Evolutionary conservation across 2,329 filamentous ascomycete species (phyloP), one percentile per base, ranked within the genome.

Genomic region (Raffaelea arxii): DNA sequence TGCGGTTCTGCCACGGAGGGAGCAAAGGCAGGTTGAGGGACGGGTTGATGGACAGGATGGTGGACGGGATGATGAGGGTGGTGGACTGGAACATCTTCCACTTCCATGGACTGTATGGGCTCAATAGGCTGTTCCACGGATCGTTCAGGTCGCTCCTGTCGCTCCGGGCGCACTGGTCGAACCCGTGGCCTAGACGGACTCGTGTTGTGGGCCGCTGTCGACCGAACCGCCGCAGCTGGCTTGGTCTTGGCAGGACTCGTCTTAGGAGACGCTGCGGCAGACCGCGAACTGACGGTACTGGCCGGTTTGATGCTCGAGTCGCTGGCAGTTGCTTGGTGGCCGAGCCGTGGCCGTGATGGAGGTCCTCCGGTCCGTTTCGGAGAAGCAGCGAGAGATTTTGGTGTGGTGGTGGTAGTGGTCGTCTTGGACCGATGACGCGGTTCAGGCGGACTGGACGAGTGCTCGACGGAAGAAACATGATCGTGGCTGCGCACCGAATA

Each of bases 401-500:
- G 68, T 6, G 71, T 74, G 41, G 64, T 62, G 2, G 58, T 39
- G 4, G 71, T 74, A 40, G 64, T 62, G 2, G 58, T 39, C 4
- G 63, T 58, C 59, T 72, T 79, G 18, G 67, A 56, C 53, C 65
- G 73, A 22, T 62, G n/a, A n/a, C n/a, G 52, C 36, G 58, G 65
- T 39, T 73, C 70, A 2, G 59, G 53, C 6, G 74, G 75, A 52
- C 74, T 78, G 3, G 64, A 55, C 14, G n/a, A n/a, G n/a, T 66
- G 64, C 55, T 71, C 68, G 1, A 54, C 43, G 1, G 64, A 63
- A 3, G 64, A 60, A 3, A n/a, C n/a, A n/a, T 59, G 61, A 43
- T 72, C 70, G 44, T 75, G 72, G n/a, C 68, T 69, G 53, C 79
- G 68, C 10, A 80, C 71, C 19, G 79, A 82, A 58, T 83, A 83